Evolutionary conservation across 352 stramenopile species (phyloP).

Genomic region (Globisporangium radiosum): DNA sequence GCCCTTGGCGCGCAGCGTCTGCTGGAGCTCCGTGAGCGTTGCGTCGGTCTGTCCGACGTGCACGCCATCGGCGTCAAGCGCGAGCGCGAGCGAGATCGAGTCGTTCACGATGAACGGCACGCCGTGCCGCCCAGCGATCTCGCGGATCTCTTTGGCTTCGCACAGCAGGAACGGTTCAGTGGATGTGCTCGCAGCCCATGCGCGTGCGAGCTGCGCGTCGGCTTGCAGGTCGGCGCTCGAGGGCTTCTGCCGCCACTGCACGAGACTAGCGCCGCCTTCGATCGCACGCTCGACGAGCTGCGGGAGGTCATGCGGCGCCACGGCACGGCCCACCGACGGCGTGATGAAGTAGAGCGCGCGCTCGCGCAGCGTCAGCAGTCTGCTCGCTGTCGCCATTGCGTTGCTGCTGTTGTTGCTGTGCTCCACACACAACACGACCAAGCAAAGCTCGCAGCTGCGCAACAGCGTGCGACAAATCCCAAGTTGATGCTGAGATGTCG

Average conservation of each 20-base stretch:
- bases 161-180: constrained; percentile 25
- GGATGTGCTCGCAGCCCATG: constrained; percentile 15
- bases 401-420: not conserved
- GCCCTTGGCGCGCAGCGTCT: constrained; percentile 9
- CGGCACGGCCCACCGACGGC: constrained; percentile 24
- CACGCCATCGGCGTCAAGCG: constrained; percentile 39
- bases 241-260: constrained; percentile 56
- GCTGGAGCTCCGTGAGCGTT: constrained; percentile 15
- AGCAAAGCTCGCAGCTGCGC: too few species aligned
- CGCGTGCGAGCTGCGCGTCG: constrained; percentile 17
- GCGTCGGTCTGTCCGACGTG: constrained; percentile 49
- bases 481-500: too few species aligned
- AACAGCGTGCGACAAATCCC: too few species aligned
- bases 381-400: not conserved
- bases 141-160: constrained; percentile 29
- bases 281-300: constrained; percentile 37
- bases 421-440: not conserved
- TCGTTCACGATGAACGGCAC: constrained; percentile 58
- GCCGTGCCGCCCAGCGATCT: constrained; percentile 23
- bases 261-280: constrained; percentile 29
- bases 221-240: constrained; percentile 20
- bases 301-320: constrained; percentile 21
- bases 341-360: constrained; percentile 61
- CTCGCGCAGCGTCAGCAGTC: not conserved
- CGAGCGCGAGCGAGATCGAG: constrained; percentile 35